These are phyloP conservation scores for Dendryphion nanum DNA, from an alignment of 2,329 filamentous ascomycete genomes.

Conservation along the genomic window DNA sequence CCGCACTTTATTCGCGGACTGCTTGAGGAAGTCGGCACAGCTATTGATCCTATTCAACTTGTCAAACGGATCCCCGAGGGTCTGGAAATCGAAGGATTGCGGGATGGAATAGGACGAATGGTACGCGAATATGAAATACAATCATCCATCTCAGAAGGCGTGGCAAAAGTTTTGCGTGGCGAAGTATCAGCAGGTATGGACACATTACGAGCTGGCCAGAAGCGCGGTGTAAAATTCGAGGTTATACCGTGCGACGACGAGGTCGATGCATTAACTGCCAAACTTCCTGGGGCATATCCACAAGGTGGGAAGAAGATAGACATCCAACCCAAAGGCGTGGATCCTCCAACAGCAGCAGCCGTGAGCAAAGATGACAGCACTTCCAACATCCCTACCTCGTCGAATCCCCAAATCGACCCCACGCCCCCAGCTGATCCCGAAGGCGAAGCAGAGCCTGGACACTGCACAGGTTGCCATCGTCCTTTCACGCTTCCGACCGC, in stretches of 20 bases:
- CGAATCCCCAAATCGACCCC: slow-evolving; percentile 22
- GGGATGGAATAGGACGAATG: slow-evolving; percentile 85
- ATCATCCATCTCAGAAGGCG: slow-evolving; percentile 85
- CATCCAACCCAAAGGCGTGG: slow-evolving; percentile 27
- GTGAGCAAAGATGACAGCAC: slow-evolving; percentile 20
- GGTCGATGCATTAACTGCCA: slow-evolving; percentile 5
- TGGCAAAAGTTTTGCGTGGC: slow-evolving; percentile 79
- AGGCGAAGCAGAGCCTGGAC: slow-evolving; percentile 30
- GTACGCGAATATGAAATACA: slow-evolving; percentile 96
- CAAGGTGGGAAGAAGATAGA: slow-evolving; percentile 20
- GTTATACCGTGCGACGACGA: slow-evolving; percentile 52
- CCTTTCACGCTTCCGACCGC: slow-evolving; percentile 31
- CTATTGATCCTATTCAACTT: slow-evolving; percentile 87
- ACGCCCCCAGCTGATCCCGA: slow-evolving; percentile 14
- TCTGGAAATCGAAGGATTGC: slow-evolving; percentile 84
- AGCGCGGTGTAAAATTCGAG: slow-evolving; percentile 86
- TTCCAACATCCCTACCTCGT: slow-evolving; percentile 16
- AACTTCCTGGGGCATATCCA: background rate
- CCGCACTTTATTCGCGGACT: slow-evolving; percentile 90
- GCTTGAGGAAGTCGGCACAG: slow-evolving; percentile 89
- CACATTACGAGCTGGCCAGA: slow-evolving; percentile 73
- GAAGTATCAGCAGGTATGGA: slow-evolving; percentile 86
- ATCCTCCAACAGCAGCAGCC: slow-evolving; percentile 23
- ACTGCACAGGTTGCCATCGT: slow-evolving; percentile 33
- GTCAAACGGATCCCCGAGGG: slow-evolving; percentile 90